phyloP scores from a whole-genome alignment of 78 protist genomes.

The Blattamonas nauphoetae region DNA sequence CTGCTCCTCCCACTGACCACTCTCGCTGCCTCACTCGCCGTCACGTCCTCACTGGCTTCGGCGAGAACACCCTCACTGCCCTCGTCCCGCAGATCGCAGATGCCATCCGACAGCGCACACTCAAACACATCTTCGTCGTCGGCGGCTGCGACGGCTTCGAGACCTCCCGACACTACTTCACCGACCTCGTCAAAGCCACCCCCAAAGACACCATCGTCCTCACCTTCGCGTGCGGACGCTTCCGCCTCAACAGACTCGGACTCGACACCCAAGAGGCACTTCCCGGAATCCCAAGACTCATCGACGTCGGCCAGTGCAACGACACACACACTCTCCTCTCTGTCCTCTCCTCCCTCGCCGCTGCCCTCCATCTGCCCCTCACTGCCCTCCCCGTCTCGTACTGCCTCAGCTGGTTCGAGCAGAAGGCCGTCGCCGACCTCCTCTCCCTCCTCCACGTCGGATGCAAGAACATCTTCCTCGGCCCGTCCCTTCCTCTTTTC shows the following conservation, averaged over 20 bases:
- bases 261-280: constrained; percentile 48
- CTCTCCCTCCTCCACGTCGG: constrained; percentile 57
- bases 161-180: constrained; percentile 51
- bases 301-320: constrained; percentile 83
- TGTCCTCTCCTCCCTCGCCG: constrained; percentile 56
- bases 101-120: constrained; percentile 42
- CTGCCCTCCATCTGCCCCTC: too few species aligned
- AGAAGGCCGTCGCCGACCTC: constrained; percentile 70
- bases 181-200: constrained; percentile 36
- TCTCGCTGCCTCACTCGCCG: background rate
- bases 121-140: constrained; percentile 51
- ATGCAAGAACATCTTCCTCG: constrained; percentile 53
- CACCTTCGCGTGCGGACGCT: constrained; percentile 58
- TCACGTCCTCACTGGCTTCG: constrained; percentile 35
- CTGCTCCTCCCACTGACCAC: too few species aligned
- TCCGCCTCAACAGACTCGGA: constrained; percentile 37
- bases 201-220: constrained; percentile 43
- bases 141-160: constrained; percentile 78
- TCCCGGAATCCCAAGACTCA: constrained; percentile 56
- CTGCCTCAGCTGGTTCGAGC: constrained; percentile 65
- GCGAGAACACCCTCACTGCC: constrained; percentile 35
- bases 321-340: constrained; percentile 64
- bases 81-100: constrained; percentile 46
- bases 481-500: constrained; percentile 69
- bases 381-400: constrained; percentile 60